phyloP scores from a whole-genome alignment of 208 protist genomes.

The Leishmania lainsoni region DNA sequence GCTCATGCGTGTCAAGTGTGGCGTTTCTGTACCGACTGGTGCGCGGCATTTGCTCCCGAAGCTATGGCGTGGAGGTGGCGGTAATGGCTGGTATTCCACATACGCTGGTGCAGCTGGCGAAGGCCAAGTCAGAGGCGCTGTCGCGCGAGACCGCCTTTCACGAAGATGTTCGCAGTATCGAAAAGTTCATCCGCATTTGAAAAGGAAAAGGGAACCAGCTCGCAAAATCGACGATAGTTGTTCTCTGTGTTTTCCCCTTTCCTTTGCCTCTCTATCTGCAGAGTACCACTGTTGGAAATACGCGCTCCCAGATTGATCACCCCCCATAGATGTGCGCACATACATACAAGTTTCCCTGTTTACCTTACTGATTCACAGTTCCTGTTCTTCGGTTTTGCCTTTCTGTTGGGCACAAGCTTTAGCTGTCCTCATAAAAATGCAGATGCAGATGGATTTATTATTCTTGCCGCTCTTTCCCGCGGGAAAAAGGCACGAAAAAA shows the following conservation, averaged over 20 bases:
- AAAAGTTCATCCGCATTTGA: constrained; percentile 23
- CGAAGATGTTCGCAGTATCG: constrained; percentile 51
- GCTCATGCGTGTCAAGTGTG: constrained; percentile 37
- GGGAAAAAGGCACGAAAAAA: neutral
- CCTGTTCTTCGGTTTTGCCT: neutral
- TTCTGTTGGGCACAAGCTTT: neutral
- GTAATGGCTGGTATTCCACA: constrained; percentile 82
- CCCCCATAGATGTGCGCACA: neutral
- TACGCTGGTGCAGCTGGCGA: constrained; percentile 57
- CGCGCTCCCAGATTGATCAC: neutral
- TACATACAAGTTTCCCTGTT: neutral
- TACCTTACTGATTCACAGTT: constrained; percentile 1
- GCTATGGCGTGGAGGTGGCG: constrained; percentile 94
- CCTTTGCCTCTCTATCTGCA: neutral
- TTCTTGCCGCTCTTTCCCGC: neutral
- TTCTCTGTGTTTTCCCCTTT: constrained; percentile 5
- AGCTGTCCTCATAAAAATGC: neutral
- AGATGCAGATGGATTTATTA: neutral
- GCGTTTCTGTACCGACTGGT: constrained; percentile 91
- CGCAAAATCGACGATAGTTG: neutral
- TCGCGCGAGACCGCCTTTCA: constrained; percentile 56
- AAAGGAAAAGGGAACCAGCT: neutral
- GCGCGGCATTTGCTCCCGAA: constrained; percentile 81
- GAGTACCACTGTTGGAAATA: neutral
- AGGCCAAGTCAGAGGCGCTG: constrained; percentile 65